Evolutionary conservation across 2,329 filamentous ascomycete genomes (phyloP).

Genomic region (Penicillium brasilianum): DNA sequence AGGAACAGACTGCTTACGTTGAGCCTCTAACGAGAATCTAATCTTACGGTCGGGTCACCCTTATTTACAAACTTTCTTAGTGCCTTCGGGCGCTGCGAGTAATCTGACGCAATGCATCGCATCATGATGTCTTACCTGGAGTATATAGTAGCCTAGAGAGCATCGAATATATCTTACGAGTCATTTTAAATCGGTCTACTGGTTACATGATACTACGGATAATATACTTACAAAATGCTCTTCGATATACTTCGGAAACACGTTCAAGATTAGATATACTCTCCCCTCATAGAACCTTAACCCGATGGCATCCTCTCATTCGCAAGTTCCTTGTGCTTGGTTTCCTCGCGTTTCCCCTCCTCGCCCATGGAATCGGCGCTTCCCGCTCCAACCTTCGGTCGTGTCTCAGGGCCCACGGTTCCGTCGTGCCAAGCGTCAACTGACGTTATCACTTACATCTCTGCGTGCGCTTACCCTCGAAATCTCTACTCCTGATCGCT

Average conservation of each 20-base stretch:
- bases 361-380: not conserved
- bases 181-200: not conserved
- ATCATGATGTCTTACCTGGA: not conserved
- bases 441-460: slow-evolving; percentile 1
- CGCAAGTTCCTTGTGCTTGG: not conserved
- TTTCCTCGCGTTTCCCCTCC: not conserved
- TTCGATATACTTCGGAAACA: not conserved
- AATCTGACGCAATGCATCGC: not conserved
- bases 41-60: not conserved
- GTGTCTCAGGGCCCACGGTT: not conserved
- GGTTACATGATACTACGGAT: too few species aligned
- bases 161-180: not conserved
- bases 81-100: not conserved
- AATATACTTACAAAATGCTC: not conserved
- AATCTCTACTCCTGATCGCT: not conserved
- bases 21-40: not conserved
- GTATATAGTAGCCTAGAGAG: not conserved
- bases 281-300: not conserved
- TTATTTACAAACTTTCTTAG: too few species aligned
- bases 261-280: not conserved
- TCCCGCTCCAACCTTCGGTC: not conserved
- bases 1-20: not conserved
- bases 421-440: not conserved
- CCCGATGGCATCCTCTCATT: slow-evolving; percentile 2
- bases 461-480: not conserved